Conservation (phyloP, 2,329 filamentous ascomycete species). For the Cryphonectria radicalis region DNA sequence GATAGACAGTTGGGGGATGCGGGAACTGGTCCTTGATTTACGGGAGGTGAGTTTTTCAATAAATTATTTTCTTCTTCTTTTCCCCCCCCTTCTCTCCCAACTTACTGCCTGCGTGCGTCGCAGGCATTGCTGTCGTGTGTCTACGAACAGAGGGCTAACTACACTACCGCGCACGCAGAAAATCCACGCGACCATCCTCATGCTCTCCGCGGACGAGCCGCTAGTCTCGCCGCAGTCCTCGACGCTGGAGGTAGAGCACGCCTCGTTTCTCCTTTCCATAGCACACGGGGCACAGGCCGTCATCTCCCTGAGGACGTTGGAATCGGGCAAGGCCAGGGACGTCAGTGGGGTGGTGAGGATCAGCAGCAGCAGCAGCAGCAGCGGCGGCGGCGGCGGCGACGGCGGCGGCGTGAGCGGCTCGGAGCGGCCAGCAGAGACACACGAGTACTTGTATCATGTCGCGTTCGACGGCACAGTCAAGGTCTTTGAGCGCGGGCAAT, state of each 20-base stretch:
- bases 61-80: constrained; percentile 28
- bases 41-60: constrained; percentile 60
- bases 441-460: constrained; percentile 82
- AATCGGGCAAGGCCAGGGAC: constrained; percentile 87
- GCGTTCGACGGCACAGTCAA: constrained; percentile 77
- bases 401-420: constrained; percentile 49
- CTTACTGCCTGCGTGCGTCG: background rate
- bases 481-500: constrained; percentile 83
- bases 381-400: constrained; percentile 48
- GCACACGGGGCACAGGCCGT: constrained; percentile 78
- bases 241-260: constrained; percentile 70
- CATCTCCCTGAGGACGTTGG: constrained; percentile 74
- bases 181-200: constrained; percentile 68
- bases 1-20: constrained; percentile 51
- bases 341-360: constrained; percentile 86
- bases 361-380: constrained; percentile 51
- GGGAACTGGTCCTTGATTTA: constrained; percentile 60
- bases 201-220: constrained; percentile 73
- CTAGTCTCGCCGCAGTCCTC: constrained; percentile 66
- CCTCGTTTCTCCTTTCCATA: constrained; percentile 70
- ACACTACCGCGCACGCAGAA: constrained; percentile 45
- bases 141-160: constrained; percentile 4
- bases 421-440: constrained; percentile 51
- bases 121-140: background rate
- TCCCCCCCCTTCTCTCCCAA: background rate